Evolutionary conservation across 75 land plant genomes (phyloP).

Genomic region (Azolla pinnata): DNA sequence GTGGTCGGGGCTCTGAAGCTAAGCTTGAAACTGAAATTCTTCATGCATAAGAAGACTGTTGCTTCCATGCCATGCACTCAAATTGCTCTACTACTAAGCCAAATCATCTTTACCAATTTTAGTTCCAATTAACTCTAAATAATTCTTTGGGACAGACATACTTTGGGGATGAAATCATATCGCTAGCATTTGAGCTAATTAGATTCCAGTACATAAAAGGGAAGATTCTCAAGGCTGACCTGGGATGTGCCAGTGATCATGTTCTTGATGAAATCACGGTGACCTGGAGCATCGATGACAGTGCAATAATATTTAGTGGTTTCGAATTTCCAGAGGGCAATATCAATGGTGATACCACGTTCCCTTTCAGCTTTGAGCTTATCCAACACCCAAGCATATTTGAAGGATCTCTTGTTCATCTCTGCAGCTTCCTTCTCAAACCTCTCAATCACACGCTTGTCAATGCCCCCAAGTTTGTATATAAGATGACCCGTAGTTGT

Average conservation of each 20-base stretch:
- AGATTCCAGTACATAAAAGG: not conserved
- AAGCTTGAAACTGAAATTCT: no score
- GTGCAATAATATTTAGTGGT: slow-evolving; percentile 60
- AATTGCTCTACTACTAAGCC: no score
- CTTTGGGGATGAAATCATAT: no score
- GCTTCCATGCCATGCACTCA: no score
- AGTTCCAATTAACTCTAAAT: no score
- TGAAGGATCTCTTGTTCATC: slow-evolving; percentile 50
- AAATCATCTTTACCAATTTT: no score
- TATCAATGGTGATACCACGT: slow-evolving; percentile 63
- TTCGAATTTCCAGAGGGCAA: slow-evolving; percentile 62
- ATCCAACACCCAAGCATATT: slow-evolving; percentile 60
- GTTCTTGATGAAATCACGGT: slow-evolving; percentile 50
- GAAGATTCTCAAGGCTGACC: not conserved
- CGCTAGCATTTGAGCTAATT: no score
- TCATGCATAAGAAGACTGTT: no score
- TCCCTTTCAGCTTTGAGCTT: slow-evolving; percentile 61
- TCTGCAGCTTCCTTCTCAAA: slow-evolving; percentile 52
- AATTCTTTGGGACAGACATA: no score
- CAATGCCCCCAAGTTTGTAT: slow-evolving; percentile 40
- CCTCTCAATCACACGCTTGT: no score
- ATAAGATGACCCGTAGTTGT: slow-evolving; percentile 46
- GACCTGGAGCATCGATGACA: slow-evolving; percentile 52
- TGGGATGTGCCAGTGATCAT: slow-evolving; percentile 43
- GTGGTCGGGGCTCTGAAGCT: no score